phyloP scores from a whole-genome alignment of 2,329 filamentous ascomycete genomes.

The Neopestalotiopsis rosae region DNA sequence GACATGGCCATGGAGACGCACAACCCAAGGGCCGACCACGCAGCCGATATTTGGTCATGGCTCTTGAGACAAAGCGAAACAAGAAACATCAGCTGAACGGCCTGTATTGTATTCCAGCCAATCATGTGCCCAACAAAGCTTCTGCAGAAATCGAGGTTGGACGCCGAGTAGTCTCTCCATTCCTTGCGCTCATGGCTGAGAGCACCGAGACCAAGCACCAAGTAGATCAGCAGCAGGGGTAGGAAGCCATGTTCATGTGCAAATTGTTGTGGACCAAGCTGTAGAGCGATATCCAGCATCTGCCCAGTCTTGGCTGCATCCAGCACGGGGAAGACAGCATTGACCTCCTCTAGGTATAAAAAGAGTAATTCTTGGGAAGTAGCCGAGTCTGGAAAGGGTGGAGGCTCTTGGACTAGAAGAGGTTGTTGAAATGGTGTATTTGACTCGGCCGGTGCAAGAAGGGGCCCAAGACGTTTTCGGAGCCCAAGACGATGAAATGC shows the following conservation, averaged over 20 bases:
- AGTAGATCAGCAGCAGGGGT: conserved; percentile 6
- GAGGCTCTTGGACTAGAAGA: background rate
- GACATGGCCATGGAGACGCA: conserved; percentile 20
- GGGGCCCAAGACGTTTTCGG: background rate
- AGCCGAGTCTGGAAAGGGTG: conserved; percentile 6
- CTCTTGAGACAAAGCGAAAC: conserved; percentile 17
- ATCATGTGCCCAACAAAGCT: conserved; percentile 18
- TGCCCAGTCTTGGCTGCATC: background rate
- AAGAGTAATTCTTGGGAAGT: conserved; percentile 9
- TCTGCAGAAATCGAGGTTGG: conserved; percentile 13
- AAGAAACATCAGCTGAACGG: conserved; percentile 18
- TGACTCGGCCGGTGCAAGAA: background rate
- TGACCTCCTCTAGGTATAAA: conserved; percentile 16
- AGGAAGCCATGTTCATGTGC: conserved; percentile 15
- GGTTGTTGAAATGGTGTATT: background rate
- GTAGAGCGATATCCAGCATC: background rate
- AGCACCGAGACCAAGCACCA: conserved; percentile 7
- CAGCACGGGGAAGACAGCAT: conserved; percentile 18
- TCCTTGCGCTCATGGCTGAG: conserved; percentile 3
- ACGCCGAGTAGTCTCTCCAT: background rate
- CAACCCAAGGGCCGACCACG: conserved; percentile 15
- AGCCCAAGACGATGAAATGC: conserved; percentile 19
- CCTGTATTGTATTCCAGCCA: conserved; percentile 13
- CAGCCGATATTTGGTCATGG: conserved; percentile 18
- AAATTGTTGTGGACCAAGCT: background rate